phyloP scores from a whole-genome alignment of 352 stramenopile species.

The Pythium brassicae region DNA sequence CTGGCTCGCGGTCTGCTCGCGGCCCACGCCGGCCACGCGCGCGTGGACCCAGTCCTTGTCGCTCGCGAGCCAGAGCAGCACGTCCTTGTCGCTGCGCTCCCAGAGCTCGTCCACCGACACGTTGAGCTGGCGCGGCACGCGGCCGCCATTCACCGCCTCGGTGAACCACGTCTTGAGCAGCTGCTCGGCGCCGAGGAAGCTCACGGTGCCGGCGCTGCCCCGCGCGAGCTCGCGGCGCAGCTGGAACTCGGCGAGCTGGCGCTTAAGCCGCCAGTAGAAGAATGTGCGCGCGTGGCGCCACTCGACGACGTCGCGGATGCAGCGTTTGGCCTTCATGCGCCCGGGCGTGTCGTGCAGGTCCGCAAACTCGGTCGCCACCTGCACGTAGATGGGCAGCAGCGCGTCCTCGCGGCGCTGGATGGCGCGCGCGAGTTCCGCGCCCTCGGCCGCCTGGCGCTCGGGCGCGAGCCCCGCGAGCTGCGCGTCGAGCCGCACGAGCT shows the following conservation, averaged over 20 bases:
- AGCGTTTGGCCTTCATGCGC: conserved; percentile 99
- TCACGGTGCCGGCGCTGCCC: conserved; percentile 29
- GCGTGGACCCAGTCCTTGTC: conserved; percentile 79
- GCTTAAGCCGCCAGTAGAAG: conserved; percentile 99
- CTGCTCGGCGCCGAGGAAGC: conserved; percentile 54
- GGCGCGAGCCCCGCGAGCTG: conserved; percentile 57
- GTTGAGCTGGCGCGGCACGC: conserved; percentile 58
- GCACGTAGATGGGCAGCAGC: conserved; percentile 96
- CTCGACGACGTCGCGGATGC: conserved; percentile 96
- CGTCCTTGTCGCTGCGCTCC: conserved; percentile 66
- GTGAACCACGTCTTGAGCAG: conserved; percentile 81
- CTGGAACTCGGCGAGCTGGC: conserved; percentile 96
- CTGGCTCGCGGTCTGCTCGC: conserved; percentile 68
- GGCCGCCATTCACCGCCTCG: conserved; percentile 70
- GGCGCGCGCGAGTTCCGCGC: conserved; percentile 76
- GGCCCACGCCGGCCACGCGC: conserved; percentile 45
- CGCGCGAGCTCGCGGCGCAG: conserved; percentile 62
- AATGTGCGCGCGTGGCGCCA: conserved; percentile 94
- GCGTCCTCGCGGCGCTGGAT: conserved; percentile 92
- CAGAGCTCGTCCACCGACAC: conserved; percentile 66
- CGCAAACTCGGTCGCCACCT: conserved; percentile 99
- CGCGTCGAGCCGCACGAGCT: conserved; percentile 84
- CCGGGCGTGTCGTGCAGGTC: conserved; percentile 99
- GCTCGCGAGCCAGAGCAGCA: conserved; percentile 72
- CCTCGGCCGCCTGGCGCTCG: conserved; percentile 37